Base-by-base conservation (phyloP, 2,329 filamentous ascomycete genomes). In the Fusarium liriodendri region DNA sequence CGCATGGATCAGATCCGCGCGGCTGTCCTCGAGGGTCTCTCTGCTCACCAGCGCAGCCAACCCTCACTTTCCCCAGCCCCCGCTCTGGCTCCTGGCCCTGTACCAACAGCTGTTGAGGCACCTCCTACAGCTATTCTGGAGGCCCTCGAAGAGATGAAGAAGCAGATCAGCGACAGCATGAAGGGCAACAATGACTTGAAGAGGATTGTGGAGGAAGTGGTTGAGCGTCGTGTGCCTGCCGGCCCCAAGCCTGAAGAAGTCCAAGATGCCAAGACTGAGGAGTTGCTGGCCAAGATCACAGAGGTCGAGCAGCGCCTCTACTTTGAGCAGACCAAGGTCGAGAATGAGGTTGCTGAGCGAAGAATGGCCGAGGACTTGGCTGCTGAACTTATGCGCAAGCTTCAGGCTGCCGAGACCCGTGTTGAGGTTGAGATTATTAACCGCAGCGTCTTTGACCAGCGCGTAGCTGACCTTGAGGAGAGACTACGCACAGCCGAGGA, bases 1-100 rank as follows among this genome's bases (percentile, higher is more conserved):
- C 94, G 91, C 76, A 83, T 95, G 77, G 95, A 98, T 67, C 95
- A 96, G 81, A 94, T 99, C 73, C 92, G 92, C 63, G 85, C 86
- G 27, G 90, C 90, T 50, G 88, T 96, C 29, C 84, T 92, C 63
- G 96, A 98, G 74, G 95, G 93, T 33, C 84, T 98, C 45, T 87
- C 87, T 25, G 80, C 85, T 11, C 89, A 92, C 64, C 87, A 90
- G 60, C 85, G 81, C 58, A 83, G 79, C 67, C 81, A 82, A 57
- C 77, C 80, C 16, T 80, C 79, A 11, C 79, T 81, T 67, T 67
- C 71, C 1, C 57, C 80, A 22, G 70, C 78, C 18, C 75, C 81
- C 13, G 52, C 25, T 22, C 38, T 33, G 5, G 45, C 35, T 32
- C 40, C 42, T 7, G 33, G 32, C 11, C 40, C 61, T 20, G 52